These are phyloP conservation scores for Pseudogymnoascus sp. DNA, from an alignment of 2,329 filamentous ascomycete genomes.

Conservation along the genomic window DNA sequence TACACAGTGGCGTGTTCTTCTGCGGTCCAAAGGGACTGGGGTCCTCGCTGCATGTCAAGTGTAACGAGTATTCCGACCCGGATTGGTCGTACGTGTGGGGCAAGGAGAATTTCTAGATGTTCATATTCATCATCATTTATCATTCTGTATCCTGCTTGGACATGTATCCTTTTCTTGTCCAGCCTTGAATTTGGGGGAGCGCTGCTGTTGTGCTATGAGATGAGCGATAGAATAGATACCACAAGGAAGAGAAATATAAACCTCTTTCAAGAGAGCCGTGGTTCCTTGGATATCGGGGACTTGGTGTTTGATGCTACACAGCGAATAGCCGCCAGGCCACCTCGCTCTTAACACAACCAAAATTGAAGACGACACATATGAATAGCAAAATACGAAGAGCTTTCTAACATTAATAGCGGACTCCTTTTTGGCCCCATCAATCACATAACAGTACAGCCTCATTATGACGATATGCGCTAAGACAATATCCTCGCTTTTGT, in stretches of 20 bases:
- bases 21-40: constrained; percentile 76
- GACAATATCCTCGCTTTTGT: no score
- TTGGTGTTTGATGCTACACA: background rate
- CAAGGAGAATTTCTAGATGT: constrained; percentile 43
- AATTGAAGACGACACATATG: background rate
- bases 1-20: constrained; percentile 61
- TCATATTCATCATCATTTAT: background rate
- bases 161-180: background rate
- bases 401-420: background rate
- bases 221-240: background rate
- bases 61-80: constrained; percentile 81
- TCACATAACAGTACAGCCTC: no score
- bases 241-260: background rate
- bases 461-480: no score
- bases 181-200: background rate
- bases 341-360: background rate
- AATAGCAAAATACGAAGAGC: background rate
- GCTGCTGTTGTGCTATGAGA: background rate
- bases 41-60: constrained; percentile 70
- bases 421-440: background rate
- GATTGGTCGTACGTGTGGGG: constrained; percentile 49
- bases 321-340: background rate
- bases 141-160: background rate
- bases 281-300: background rate
- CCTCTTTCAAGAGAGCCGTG: background rate